Evolutionary conservation across 257 asterid genomes (phyloP), one percentile per base, ranked within the genome.

Genomic region (Solanum stenotomum): DNA sequence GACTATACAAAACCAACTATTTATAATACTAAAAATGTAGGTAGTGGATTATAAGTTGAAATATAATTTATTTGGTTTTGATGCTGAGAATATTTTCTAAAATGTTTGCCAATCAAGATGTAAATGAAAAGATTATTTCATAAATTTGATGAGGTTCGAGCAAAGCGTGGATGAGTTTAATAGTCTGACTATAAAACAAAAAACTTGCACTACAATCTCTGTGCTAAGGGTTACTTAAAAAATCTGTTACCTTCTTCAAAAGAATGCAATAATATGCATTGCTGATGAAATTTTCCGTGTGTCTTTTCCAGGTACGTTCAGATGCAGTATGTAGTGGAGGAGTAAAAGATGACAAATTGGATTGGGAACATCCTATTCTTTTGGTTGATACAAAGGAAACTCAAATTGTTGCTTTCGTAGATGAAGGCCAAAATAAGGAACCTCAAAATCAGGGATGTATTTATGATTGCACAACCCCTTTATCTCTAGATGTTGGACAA

Each of bases 381-480:
- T 89, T 95, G 92, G 89, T 91, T 81, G 92, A 91, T 89, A 91
- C 95, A 10, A 91, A 90, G 89, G 94, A 93, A 92, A 88, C 91
- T 14, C 93, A 92, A 25, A 91, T 92, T 70, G 88, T 95, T 83
- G 97, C 93, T 56, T 94, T 90, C 88, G 33, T 93, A 56, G 98
- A 94, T 75, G 95, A 93, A 85, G 95, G 91, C 67, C 93, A 92
- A 11, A 82, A 74, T 56, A 88, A 90, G 87, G 93, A 91, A 88
- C 77, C 92, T 65, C 88, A 83, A 34, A 90, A 67, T 74, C 89
- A 86, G 38, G 96, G 93, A 38, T 92, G 86, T 40, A 84, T 91
- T 85, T 93, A 92, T 90, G 96, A 94, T 70, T 93, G 92, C 90
- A 90, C 94, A 23, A 81, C 94, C 18, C 89, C 72, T 49, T 74